Base-by-base conservation (phyloP, 1,139 yeast species). In the Geotrichum klebahnii region DNA sequence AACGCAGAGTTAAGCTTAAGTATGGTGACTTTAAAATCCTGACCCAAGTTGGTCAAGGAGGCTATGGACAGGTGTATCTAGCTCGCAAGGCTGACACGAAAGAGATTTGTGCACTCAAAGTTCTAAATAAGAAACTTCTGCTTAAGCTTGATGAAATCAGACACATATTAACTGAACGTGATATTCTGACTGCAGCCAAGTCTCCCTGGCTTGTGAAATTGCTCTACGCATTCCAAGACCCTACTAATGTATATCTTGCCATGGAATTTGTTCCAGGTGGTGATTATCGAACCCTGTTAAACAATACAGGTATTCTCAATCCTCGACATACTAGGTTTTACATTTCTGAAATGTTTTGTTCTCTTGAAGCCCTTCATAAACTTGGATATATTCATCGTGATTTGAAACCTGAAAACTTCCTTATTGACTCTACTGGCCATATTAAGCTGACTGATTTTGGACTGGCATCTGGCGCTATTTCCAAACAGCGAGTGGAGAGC, bases 251-350 rank as follows among this genome's bases (percentile, higher is more conserved):
- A 36, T 94, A 87, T 61, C 75, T 94, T 62, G 98, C 98, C 1
- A 94, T 94, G 99, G 98, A 94, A 67, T 94, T 87, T 68, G 98
- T 94, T 8, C 97, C 98, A 3, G 99, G 99, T 53, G 99, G 99
- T 46, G 99, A 94, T 67, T 94, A 88, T 72, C 82, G 99, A 65
- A 94, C 98, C 1, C 72, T 94, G 57, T 78, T 94, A 58, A 90
- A 89, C 68, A 92, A 90, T 65, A 90, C 97, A 4, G 96, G 96
- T 32, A 86, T 86, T 53, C 73, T 94, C 60, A 87, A 87, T 54
- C 96, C 97, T 4, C 89, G 95, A 5, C 98, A 94, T 66, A 95
- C 98, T 1, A 78, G 97, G 54, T 94, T 92, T 67, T 94, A 94
- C 67, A 79, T 92, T 55, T 82, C 92, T 55, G 98, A 94, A 70